Evolutionary conservation across 169 alveolate species (phyloP), one percentile per base, ranked within the genome.

Genomic region (Cryptosporidium muris): DNA sequence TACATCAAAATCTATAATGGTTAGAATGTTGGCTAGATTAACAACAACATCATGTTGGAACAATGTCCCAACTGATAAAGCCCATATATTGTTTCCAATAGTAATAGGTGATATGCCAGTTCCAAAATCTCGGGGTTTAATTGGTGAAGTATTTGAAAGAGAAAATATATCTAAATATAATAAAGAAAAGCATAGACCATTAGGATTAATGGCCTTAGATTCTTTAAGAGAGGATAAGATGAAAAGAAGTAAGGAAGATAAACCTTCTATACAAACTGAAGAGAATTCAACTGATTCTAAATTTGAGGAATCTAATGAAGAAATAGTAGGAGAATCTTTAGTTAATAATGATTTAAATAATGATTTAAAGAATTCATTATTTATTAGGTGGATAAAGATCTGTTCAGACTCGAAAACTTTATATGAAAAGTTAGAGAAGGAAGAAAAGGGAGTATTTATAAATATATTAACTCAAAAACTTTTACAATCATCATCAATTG

Each of bases 31-130:
- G 85, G 60, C 62, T 34, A 53, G 47, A 14, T 34, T 74, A 38
- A 38, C 60, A 7, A 48, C 54, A 16, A 74, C 85, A 8, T 62
- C 85, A 38, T 74, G 85, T 60, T 74, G 85, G 85, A 74, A 74
- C 1, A 74, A 68, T 14, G 51, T 68, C 14, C 54, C 54, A 12
- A 16, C 48, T 1, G 48, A 56, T 37, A 74, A 74, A 38, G 54
- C 85, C 7, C 54, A 68, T 34, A 64, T 74, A 12, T 38, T 74
- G 25, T 58, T 74, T 14, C 85, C 85, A 2, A 36, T 74, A 6
- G 45, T 74, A 54, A 54, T 74, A 11, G 85, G 68, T 2, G 43
- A 45, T 5, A 58, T 74, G 54, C 42, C 16, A 36, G 16, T 47
- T 12, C 42, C 7, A 2, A 38, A 58, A 6, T 48, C 40, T 5